Conservation (phyloP, 2,329 filamentous ascomycete genomes). For the Trichothecium sympodiale region DNA sequence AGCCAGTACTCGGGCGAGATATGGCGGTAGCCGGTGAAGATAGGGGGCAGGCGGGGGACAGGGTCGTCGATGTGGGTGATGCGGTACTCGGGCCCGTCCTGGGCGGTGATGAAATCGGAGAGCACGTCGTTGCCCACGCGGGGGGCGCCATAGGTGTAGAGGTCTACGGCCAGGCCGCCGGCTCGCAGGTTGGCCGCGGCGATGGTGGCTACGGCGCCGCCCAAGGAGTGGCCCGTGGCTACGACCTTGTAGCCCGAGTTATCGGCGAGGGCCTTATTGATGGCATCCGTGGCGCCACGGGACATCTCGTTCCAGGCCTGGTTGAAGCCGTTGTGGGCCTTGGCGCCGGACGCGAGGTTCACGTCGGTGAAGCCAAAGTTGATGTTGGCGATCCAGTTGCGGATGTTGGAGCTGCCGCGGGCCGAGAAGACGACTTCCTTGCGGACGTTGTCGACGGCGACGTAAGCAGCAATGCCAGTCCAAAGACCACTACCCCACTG, state of each 20-base stretch:
- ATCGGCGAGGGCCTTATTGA: conserved; percentile 29
- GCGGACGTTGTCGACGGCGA: conserved; percentile 36
- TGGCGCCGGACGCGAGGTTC: conserved; percentile 28
- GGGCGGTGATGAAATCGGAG: conserved; percentile 39
- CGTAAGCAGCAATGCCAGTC: conserved; percentile 38
- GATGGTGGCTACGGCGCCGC: conserved; percentile 52
- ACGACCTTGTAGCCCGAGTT: conserved; percentile 44
- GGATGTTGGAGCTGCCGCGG: conserved; percentile 45
- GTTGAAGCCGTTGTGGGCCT: conserved; percentile 47
- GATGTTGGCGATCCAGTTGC: conserved; percentile 52
- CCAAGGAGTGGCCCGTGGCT: conserved; percentile 58
- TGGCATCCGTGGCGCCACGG: conserved; percentile 24
- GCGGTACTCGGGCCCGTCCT: conserved; percentile 45
- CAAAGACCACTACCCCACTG: conserved; percentile 20
- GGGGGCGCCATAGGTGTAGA: conserved; percentile 59
- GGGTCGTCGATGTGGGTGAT: conserved; percentile 59
- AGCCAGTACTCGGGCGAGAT: conserved; percentile 62
- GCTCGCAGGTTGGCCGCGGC: conserved; percentile 44
- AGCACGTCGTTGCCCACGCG: conserved; percentile 50
- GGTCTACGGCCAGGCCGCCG: conserved; percentile 31
- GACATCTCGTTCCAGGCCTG: conserved; percentile 46
- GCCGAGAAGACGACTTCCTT: conserved; percentile 47
- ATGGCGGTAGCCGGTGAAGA: conserved; percentile 51
- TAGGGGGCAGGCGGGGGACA: conserved; percentile 55
- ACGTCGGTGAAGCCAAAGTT: conserved; percentile 19